phyloP scores from a whole-genome alignment of 2,329 filamentous ascomycete genomes.

The Fusarium tanahbumbuense region DNA sequence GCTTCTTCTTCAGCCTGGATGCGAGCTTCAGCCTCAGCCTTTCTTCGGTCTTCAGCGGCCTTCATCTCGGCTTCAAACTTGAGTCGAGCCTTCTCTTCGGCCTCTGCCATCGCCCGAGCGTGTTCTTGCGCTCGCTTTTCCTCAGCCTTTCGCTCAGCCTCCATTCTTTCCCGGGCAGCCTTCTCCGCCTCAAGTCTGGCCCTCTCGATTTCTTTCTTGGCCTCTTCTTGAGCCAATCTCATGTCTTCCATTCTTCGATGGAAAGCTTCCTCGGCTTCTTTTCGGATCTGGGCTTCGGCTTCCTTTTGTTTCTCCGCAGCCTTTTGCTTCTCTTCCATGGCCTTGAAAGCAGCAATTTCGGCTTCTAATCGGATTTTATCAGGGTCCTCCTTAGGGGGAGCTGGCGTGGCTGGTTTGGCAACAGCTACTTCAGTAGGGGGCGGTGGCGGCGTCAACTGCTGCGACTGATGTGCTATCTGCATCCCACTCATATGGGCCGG shows the following conservation, averaged over 20 bases:
- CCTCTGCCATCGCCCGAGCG: conserved; percentile 58
- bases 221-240: conserved; percentile 41
- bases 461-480: conserved; percentile 44
- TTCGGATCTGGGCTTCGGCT: conserved; percentile 58
- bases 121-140: conserved; percentile 54
- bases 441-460: conserved; percentile 49
- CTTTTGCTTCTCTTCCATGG: conserved; percentile 58
- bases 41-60: conserved; percentile 57
- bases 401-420: conserved; percentile 57
- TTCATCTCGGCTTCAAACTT: conserved; percentile 60
- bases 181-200: conserved; percentile 54
- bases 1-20: conserved; percentile 59
- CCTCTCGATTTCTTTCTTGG: conserved; percentile 54
- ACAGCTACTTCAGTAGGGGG: conserved; percentile 53
- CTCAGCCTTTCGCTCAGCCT: conserved; percentile 47
- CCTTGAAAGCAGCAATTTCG: conserved; percentile 65
- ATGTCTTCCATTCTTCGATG: conserved; percentile 45
- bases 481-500: conserved; percentile 55
- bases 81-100: conserved; percentile 59
- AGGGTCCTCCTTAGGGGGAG: conserved; percentile 59
- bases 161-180: conserved; percentile 59
- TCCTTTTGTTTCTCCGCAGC: conserved; percentile 59
- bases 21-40: conserved; percentile 61
- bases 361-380: conserved; percentile 72
- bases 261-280: conserved; percentile 60